Evolutionary conservation across 495 filamentous ascomycete species (phyloP).

Genomic region (Trichoderma erinaceum): DNA sequence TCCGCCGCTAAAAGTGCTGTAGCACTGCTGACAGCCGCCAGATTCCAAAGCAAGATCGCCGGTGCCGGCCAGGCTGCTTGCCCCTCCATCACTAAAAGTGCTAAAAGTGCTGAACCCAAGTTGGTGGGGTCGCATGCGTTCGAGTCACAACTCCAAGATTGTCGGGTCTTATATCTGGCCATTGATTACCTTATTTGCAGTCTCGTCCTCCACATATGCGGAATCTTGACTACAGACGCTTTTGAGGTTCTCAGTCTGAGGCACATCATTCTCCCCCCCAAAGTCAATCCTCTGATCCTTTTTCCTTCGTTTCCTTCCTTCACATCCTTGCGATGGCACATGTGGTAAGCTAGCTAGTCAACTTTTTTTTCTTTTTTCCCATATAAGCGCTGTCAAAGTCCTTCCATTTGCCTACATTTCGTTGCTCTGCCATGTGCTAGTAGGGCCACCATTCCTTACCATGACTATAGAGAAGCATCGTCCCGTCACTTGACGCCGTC

Average conservation of each 20-base stretch:
- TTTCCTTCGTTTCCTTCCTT: not conserved
- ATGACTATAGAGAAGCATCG: slow-evolving; percentile 13
- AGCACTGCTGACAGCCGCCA: not conserved
- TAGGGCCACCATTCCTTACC: not conserved
- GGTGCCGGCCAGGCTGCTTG: not conserved
- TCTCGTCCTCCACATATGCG: too few relatives aligned
- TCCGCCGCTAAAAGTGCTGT: not conserved
- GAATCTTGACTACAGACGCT: not conserved
- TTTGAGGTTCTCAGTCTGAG: not conserved
- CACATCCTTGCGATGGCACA: not conserved
- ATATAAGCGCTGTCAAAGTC: not conserved
- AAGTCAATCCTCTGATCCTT: not conserved
- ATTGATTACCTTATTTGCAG: too few relatives aligned
- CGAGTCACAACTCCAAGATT: slow-evolving; percentile 7
- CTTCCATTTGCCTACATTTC: not conserved
- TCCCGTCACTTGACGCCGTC: slow-evolving; percentile 16
- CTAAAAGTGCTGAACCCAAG: not conserved
- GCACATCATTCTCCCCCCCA: not conserved
- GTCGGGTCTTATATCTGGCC: too few relatives aligned
- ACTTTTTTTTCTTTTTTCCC: not conserved
- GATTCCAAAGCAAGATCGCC: not conserved
- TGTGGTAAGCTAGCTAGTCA: slow-evolving; percentile 4
- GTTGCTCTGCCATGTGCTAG: not conserved
- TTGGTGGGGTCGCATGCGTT: not conserved
- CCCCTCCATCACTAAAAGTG: not conserved